Evolutionary conservation across 1,139 yeast species (phyloP), one percentile per base, ranked within the genome.

Genomic region (Citeromyces hawaiiensis): DNA sequence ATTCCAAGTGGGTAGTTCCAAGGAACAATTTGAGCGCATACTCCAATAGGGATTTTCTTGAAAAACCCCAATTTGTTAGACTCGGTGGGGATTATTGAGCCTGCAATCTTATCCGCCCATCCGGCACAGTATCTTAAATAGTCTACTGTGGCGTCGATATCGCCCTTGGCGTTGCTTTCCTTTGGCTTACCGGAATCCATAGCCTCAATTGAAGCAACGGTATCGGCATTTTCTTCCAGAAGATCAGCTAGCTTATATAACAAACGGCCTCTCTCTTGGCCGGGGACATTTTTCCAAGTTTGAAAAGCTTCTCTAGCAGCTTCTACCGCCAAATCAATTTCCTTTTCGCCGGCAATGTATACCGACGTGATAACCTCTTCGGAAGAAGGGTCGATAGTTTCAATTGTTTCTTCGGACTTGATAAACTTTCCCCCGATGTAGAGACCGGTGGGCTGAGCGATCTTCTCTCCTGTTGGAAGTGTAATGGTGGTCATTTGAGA

Each of bases 61-160:
- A 94, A 83, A 63, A 80, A 83, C 16, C 83, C 85, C 50, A 83
- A 68, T 58, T 79, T 78, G 43, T 68, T 69, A 30, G 76, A 72
- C 50, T 68, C 70, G 46, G 80, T 66, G 46, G 85, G 88, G 50
- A 83, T 77, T 37, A 79, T 75, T 46, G 69, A 68, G 37, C 96
- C 96, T 45, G 71, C 70, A 47, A 79, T 67, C 64, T 86, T 86
- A 60, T 82, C 94, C 37, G 94, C 88, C 76, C 83, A 80, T 39
- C 95, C 96, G 18, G 91, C 94, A 57, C 72, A 72, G 68, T 80
- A 64, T 64, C 79, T 68, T 64, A 79, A 64, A 56, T 80, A 64
- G 52, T 72, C 61, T 55, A 80, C 53, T 57, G 77, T 64, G 61
- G 73, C 61, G 55, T 68, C 73, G 40, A 86, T 65, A 54, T 86